These are phyloP conservation scores for Dipodascopsis uninucleata DNA, from an alignment of 805 yeast species.

Conservation along the genomic window DNA sequence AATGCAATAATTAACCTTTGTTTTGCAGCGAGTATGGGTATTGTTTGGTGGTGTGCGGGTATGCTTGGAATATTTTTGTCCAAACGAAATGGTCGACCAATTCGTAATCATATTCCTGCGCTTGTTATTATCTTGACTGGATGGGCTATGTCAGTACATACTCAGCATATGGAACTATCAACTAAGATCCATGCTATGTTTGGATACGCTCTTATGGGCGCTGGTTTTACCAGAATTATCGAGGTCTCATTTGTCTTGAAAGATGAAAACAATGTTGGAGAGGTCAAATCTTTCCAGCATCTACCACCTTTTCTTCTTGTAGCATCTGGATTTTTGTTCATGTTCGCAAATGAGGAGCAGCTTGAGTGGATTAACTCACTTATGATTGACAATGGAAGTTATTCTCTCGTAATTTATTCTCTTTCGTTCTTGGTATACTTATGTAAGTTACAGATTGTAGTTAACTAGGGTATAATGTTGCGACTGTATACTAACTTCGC, in stretches of 20 bases:
- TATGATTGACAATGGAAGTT: slow-evolving; percentile 83
- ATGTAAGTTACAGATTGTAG: slow-evolving; percentile 3
- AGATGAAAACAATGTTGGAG: slow-evolving; percentile 49
- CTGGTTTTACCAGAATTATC: slow-evolving; percentile 70
- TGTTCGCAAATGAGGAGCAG: slow-evolving; percentile 93
- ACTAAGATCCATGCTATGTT: slow-evolving; percentile 86
- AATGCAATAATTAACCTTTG: slow-evolving; percentile 3
- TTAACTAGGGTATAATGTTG: background rate
- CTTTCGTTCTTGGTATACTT: slow-evolving; percentile 70
- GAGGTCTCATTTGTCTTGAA: slow-evolving; percentile 75
- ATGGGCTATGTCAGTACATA: slow-evolving; percentile 90
- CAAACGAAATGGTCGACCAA: slow-evolving; percentile 42
- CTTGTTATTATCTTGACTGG: slow-evolving; percentile 82
- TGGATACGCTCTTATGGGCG: slow-evolving; percentile 73
- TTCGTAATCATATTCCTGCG: slow-evolving; percentile 75
- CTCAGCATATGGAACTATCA: slow-evolving; percentile 68
- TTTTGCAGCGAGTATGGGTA: slow-evolving; percentile 79
- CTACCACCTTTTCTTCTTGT: slow-evolving; percentile 72
- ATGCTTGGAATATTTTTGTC: slow-evolving; percentile 76
- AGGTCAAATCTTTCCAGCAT: slow-evolving; percentile 71
- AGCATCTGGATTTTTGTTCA: slow-evolving; percentile 74
- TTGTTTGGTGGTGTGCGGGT: slow-evolving; percentile 95
- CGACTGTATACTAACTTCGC: background rate
- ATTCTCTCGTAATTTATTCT: slow-evolving; percentile 64
- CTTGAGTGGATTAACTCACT: slow-evolving; percentile 62